Evolutionary conservation across 148 eudicot genomes (phyloP).

Genomic region (Linanthus parryae): DNA sequence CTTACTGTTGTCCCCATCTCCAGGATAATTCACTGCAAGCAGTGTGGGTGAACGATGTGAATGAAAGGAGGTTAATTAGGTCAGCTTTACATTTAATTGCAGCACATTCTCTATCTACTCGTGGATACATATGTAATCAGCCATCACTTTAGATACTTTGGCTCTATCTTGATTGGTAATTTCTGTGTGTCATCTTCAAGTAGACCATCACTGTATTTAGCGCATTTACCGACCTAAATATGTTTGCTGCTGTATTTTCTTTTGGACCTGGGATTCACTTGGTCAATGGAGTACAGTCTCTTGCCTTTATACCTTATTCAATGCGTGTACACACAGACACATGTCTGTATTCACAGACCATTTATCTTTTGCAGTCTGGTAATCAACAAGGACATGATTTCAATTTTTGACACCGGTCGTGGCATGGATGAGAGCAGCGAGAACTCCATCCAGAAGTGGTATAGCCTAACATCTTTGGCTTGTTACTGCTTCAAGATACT

Average conservation of each 20-base stretch:
- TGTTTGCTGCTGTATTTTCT: no score
- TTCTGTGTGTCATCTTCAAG: no score
- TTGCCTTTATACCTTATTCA: no score
- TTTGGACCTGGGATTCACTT: no score
- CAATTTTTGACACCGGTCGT: constrained; percentile 64
- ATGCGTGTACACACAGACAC: no score
- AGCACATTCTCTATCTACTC: background rate
- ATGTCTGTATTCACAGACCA: no score
- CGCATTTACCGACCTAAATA: background rate
- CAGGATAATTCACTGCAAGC: constrained; percentile 92
- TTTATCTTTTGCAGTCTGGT: constrained; percentile 43
- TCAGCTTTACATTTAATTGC: constrained; percentile 5
- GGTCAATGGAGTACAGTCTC: no score
- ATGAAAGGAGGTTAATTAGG: constrained; percentile 50
- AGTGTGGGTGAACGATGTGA: constrained; percentile 44
- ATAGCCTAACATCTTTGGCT: constrained; percentile 5
- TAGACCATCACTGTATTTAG: background rate
- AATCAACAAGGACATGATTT: constrained; percentile 24
- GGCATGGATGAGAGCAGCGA: constrained; percentile 67
- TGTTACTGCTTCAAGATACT: background rate
- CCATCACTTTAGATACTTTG: background rate
- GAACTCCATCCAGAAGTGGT: constrained; percentile 68
- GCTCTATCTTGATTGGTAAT: background rate
- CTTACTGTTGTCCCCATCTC: constrained; percentile 4
- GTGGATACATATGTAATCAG: no score